Evolutionary conservation across 345 rosid species (phyloP), one percentile per base, ranked within the genome.

Genomic region (Zanthoxylum bungeanum): DNA sequence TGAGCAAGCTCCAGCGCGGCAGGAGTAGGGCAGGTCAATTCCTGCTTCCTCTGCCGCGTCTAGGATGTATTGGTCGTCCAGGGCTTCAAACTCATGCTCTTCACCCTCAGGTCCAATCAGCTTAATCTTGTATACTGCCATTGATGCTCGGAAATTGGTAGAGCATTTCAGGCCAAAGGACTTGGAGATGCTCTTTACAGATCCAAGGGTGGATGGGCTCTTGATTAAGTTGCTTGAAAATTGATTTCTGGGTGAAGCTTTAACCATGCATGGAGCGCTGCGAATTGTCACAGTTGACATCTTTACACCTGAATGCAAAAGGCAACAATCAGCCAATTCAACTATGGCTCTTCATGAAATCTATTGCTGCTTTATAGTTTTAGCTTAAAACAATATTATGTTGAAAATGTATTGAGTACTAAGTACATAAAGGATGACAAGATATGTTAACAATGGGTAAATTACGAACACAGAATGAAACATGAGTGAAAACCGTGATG

Each of bases 1-100:
- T 0, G 89, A 89, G 85, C 98, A 93, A 2, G 97, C 95, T 22
- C 97, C 97, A 0, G 98, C 97, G 81, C 94, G 80, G 86, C 98
- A 91, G 16, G 94, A 93, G 74, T 86, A 89, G 9, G 97, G 98
- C 81, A 91, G 79, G 14, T 93, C 98, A 5, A 87, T 47, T 67
- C 97, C 98, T 0, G 91, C 96, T 14, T 61, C 68, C 81, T 93
- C 98, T 5, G 96, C 98, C 21, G 93, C 85, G 63, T 91, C 97
- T 25, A 93, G 85, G 57, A 93, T 87, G 91, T 80, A 89, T 14
- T 76, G 24, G 47, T 86, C 89, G 8, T 87, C 93, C 0, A 74
- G 67, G 11, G 88, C 96, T 44, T 91, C 91, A 0, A 93, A 82
- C 73, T 88, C 97, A 1, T 59, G 46, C 81, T 73, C 96, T 14